These are phyloP conservation scores for Fusarium verrucosum DNA, from an alignment of 2,329 filamentous ascomycete genomes.

Conservation along the genomic window DNA sequence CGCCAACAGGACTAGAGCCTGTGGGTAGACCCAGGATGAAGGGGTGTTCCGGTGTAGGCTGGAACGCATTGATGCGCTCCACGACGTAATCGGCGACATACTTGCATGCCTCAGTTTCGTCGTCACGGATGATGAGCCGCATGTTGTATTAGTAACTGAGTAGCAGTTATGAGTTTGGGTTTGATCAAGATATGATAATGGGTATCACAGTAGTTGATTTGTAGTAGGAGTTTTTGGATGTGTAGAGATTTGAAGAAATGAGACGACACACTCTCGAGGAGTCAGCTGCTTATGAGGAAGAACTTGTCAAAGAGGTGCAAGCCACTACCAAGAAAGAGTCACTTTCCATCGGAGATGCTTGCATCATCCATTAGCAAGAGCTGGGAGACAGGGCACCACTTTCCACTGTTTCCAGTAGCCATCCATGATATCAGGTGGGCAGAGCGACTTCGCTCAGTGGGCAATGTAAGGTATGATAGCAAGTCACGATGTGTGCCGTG, in stretches of 20 bases:
- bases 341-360: slow-evolving; percentile 22
- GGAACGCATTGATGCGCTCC: slow-evolving; percentile 81
- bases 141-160: slow-evolving; percentile 56
- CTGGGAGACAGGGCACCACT: slow-evolving; percentile 10
- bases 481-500: slow-evolving; percentile 1
- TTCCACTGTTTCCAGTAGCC: no score
- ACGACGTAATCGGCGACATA: slow-evolving; percentile 87
- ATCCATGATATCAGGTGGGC: slow-evolving; percentile 26
- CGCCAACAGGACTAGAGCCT: slow-evolving; percentile 79
- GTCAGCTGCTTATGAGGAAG: slow-evolving; percentile 28
- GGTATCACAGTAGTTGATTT: neutral
- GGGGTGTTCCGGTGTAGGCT: slow-evolving; percentile 74
- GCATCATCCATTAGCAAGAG: slow-evolving; percentile 26
- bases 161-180: no score
- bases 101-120: slow-evolving; percentile 72
- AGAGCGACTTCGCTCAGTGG: slow-evolving; percentile 16
- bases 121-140: slow-evolving; percentile 85
- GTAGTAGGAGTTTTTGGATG: neutral
- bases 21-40: slow-evolving; percentile 88
- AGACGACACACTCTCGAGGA: slow-evolving; percentile 14
- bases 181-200: neutral
- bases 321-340: slow-evolving; percentile 11
- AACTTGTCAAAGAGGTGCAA: neutral
- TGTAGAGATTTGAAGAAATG: slow-evolving; percentile 1
- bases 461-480: slow-evolving; percentile 26